Base-by-base conservation (phyloP, 2,329 filamentous ascomycete species). In the Talaromyces marneffei region DNA sequence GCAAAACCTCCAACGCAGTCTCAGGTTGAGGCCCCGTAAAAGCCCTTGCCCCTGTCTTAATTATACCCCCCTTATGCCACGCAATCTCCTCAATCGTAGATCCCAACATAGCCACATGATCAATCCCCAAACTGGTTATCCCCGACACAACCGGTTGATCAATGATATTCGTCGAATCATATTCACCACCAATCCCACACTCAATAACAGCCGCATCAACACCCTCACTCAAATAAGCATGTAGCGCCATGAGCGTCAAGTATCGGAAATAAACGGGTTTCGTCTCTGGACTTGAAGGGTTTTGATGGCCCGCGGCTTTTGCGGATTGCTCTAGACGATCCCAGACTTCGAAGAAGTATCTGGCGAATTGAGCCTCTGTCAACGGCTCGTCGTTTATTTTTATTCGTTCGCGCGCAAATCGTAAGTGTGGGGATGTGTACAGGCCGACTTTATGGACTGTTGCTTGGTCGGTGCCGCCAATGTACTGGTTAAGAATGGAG, bases 181-280 rank as follows among this genome's bases (percentile, higher is more conserved):
- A 92, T 76, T 96, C 91, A 54, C 92, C 94, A 16, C 94, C 94
- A 65, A 97, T 95, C 0, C 94, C 94, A 69, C 91, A 96, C 76
- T 99, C 94, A 35, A 97, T 83, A 9, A 97, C 86, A 0, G 91
- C 92, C 18, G 86, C 86, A 65, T 87, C 82, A 0, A 97, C 87
- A 0, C 88, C 87, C 72, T 94, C 88, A 53, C 81, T 75, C 27
- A 95, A 70, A 68, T 96, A 99, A 1, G 87, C 83, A 69, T 96
- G 92, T 68, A 96, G 85, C 1, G 92, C 92, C 78, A 97, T 83
- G 39, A 99, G 81, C 0, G 93, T 97, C 70, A 99, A 74, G 71
- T 90, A 97, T 29, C 93, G 88, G 74, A 97, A 97, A 75, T 95
- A 97, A 57, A 92, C 89, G 0, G 94, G 94, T 73, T 95, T 96